Conservation (phyloP, 352 stramenopile genomes). For the Blastocystis sp. region DNA sequence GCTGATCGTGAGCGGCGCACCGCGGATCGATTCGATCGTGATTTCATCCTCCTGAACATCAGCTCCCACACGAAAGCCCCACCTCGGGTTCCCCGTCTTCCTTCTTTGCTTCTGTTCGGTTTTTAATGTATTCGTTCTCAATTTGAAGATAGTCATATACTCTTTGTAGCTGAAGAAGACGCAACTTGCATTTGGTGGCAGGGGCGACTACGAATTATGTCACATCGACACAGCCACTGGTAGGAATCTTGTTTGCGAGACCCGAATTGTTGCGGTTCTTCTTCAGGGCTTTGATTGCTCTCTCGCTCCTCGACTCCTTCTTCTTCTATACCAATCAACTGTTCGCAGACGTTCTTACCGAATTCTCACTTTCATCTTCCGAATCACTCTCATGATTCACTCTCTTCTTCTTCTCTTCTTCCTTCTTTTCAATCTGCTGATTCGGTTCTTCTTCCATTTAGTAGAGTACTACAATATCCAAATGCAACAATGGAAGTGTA, state of each 20-base stretch:
- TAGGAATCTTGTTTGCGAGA: conserved; percentile 73
- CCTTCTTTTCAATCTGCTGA: conserved; percentile 60
- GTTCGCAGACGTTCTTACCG: background rate
- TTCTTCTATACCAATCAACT: conserved; percentile 33
- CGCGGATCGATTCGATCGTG: conserved; percentile 98
- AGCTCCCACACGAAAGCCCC: background rate
- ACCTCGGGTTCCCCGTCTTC: conserved; percentile 86
- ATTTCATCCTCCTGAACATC: conserved; percentile 92
- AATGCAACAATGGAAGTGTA: background rate
- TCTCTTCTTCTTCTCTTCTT: conserved; percentile 70
- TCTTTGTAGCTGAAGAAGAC: conserved; percentile 97
- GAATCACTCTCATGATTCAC: conserved; percentile 43
- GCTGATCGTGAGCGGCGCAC: conserved; percentile 94
- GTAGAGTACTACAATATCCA: conserved; percentile 12
- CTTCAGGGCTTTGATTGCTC: conserved; percentile 64
- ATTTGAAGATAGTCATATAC: conserved; percentile 99
- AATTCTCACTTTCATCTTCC: conserved; percentile 39
- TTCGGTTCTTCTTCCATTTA: conserved; percentile 56
- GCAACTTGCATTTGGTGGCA: conserved; percentile 98
- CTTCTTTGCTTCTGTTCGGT: conserved; percentile 99
- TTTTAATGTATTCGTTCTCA: conserved; percentile 99
- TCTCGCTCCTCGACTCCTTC: conserved; percentile 45
- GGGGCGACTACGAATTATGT: conserved; percentile 84
- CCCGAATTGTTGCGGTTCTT: conserved; percentile 57
- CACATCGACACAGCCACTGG: background rate